These are phyloP conservation scores for Eragrostis tef DNA, from an alignment of 202 grass and related monocot species.

Conservation along the genomic window DNA sequence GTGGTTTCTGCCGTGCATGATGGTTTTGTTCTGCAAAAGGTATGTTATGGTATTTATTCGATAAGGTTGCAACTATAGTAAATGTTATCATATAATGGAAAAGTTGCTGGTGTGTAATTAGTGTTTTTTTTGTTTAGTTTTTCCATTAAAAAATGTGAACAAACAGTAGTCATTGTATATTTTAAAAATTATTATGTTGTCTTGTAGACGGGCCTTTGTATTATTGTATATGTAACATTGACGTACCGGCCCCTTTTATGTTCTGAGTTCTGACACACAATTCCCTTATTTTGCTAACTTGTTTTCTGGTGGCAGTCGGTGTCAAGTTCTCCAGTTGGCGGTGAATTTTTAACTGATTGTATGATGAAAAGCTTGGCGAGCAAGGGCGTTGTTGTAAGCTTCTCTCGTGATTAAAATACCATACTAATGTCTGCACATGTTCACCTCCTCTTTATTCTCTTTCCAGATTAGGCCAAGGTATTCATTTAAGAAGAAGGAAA, in stretches of 20 bases:
- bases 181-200: not conserved
- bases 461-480: conserved; percentile 93
- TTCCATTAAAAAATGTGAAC: conserved; percentile 28
- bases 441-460: conserved; percentile 45
- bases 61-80: not conserved
- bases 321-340: conserved; percentile 82
- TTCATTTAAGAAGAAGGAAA: conserved; percentile 97
- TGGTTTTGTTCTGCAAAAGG: conserved; percentile 98
- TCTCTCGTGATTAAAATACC: conserved; percentile 39
- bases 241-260: not conserved
- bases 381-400: conserved; percentile 82
- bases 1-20: conserved; percentile 95
- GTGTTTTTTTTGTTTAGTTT: not conserved
- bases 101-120: conserved; percentile 26
- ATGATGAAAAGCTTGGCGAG: conserved; percentile 99
- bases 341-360: conserved; percentile 98
- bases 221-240: not conserved
- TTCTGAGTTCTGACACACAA: conserved; percentile 5
- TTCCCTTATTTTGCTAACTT: conserved; percentile 37
- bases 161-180: conserved; percentile 3
- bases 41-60: conserved; percentile 44
- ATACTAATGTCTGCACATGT: conserved; percentile 37
- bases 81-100: conserved; percentile 5
- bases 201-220: conserved; percentile 7
- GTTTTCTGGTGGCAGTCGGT: conserved; percentile 68